Base-by-base conservation (phyloP, 495 filamentous ascomycete species). In the Aspergillus heteromorphus region DNA sequence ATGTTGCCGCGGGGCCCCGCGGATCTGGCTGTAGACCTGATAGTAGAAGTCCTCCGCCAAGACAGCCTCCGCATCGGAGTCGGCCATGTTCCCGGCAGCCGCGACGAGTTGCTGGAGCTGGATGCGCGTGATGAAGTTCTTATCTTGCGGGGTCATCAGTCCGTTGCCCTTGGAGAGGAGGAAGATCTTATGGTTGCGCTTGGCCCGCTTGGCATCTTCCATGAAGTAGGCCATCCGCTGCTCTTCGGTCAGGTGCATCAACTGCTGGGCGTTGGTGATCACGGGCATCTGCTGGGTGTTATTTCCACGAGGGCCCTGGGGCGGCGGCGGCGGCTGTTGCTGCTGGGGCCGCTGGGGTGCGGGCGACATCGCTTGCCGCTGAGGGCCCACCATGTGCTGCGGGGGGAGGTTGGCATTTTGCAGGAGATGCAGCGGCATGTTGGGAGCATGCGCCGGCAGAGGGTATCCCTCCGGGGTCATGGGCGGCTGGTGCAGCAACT, bases 101-200 rank as follows among this genome's bases (percentile, higher is more conserved):
- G 91, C 84, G 41, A 99, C 89, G 21, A 99, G 81, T 62, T 97
- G 95, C 67, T 97, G 95, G 36, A 99, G 78, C 65, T 99, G 93
- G 49, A 99, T 97, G 13, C 95, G 84, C 9, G 95, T 97, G 54
- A 99, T 93, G 66, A 97, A 99, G 64, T 97, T 99, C 78, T 99
- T 99, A 71, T 99, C 93, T 65, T 96, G 91, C 2, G 95, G 95
- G 17, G 95, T 97, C 93, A 99, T 99, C 51, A 99, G 68, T 21
- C 93, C 95, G 64, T 99, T 97, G 62, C 95, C 92, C 61, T 86
- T 88, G 7, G 95, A 95, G 20, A 99, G 75, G 20, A 93, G 80
- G 62, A 88, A 90, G 50, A 99, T 99, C 75, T 99, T 99, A 75
- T 97, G 92, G 65, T 97, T 97, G 27, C 93, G 84, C 73, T 99